Percentiles rank a stretch among this genome's conserved stretches.
Conservation (phyloP, 2,329 filamentous ascomycete species). For the Ceratocystis albifundus region DNA sequence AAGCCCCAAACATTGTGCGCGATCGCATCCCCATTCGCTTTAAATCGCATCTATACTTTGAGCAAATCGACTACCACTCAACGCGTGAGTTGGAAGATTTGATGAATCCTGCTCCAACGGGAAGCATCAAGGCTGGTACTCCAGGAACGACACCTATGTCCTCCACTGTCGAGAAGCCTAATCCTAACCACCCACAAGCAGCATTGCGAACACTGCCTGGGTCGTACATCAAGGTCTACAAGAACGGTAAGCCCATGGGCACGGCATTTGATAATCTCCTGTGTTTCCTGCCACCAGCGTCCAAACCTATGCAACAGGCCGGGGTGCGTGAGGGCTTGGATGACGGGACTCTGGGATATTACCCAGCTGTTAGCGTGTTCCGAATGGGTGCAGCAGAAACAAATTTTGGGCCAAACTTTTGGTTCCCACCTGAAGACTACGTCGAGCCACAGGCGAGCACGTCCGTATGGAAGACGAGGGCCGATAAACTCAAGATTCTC, state of each 20-base stretch:
- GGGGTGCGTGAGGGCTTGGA: slow-evolving; percentile 79
- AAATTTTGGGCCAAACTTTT: slow-evolving; percentile 91
- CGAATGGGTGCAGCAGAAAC: slow-evolving; percentile 81
- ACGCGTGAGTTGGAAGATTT: slow-evolving; percentile 80
- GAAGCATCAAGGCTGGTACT: slow-evolving; percentile 36
- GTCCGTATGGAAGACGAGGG: slow-evolving; percentile 15
- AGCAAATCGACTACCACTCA: slow-evolving; percentile 78
- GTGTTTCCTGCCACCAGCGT: slow-evolving; percentile 83
- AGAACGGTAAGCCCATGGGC: slow-evolving; percentile 78
- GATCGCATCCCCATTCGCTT: slow-evolving; percentile 92
- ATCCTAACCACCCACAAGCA: slow-evolving; percentile 59
- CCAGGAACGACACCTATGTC: slow-evolving; percentile 21
- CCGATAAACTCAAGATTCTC: not conserved
- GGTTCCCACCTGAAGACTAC: slow-evolving; percentile 62
- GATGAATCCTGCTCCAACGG: slow-evolving; percentile 54
- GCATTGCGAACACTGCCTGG: slow-evolving; percentile 77
- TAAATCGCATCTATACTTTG: slow-evolving; percentile 88
- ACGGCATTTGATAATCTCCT: slow-evolving; percentile 80
- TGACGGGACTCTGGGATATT: slow-evolving; percentile 91
- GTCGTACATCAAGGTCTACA: slow-evolving; percentile 79
- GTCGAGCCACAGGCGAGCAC: slow-evolving; percentile 30
- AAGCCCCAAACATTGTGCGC: slow-evolving; percentile 70
- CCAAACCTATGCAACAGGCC: slow-evolving; percentile 54
- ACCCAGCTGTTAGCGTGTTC: slow-evolving; percentile 86
- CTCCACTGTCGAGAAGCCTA: slow-evolving; percentile 41